Base-by-base conservation (phyloP, 495 filamentous ascomycete genomes). In the Amniculicola lignicola region DNA sequence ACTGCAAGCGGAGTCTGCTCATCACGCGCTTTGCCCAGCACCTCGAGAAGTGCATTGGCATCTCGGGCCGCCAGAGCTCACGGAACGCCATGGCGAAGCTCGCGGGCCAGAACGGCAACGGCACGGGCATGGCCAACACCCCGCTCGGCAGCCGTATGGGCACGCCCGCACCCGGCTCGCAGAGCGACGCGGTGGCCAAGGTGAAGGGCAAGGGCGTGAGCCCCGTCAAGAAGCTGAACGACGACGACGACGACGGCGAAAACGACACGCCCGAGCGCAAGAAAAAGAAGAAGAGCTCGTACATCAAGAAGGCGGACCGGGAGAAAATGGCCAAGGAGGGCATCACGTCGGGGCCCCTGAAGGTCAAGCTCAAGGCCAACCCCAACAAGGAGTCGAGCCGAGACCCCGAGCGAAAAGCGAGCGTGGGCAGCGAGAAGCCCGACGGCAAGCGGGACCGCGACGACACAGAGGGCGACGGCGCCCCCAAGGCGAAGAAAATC, bases 41-140 rank as follows among this genome's bases (percentile, higher is more conserved):
- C 70, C 76, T 93, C 72, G 85, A 87, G 33, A 84, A 87, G 42
- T 91, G 88, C 66, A 82, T 93, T 62, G 87, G 87, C 24, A 82
- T 89, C 33, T 82, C 79, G 40, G 86, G 87, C 14, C 76, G 88
- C 18, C 80, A 80, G 62, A 81, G 80, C 15, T 84, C 84, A 53
- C 77, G 69, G 29, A 69, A 69, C 46, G 71, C 67, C 15, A 66
- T 70, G 65, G 69, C 69, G 21, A 72, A 68, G 57, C 61, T 71
- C 21, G 41, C 38, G n/a, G 52, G 57, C 14, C 61, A 63, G 39
- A 61, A 64, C 33, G 69, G 67, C 23, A 55, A 10, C 16, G 61
- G 54, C 10, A 39, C 45, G 0, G 61, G 61, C 22, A 47, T 55
- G 36, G 77, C 72, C 52, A 74, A 73, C 51, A 83, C 81, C 29